phyloP scores from a whole-genome alignment of 768 basidiomycete species.

The Leccinum uliginosum region DNA sequence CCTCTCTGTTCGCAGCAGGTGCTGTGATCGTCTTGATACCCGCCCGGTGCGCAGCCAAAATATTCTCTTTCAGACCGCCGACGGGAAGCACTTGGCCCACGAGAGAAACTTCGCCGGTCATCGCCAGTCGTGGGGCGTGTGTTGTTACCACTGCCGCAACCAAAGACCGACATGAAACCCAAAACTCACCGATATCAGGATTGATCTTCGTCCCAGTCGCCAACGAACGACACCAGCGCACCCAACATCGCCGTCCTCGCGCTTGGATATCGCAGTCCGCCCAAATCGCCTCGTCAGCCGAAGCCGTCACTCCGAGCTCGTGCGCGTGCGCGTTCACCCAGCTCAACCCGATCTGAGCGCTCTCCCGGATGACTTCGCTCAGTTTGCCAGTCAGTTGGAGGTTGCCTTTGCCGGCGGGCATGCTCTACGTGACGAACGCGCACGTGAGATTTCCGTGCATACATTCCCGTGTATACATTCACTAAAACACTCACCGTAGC shows the following conservation, averaged over 20 bases:
- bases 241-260: conserved; percentile 92
- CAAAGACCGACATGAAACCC: background rate
- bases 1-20: conserved; percentile 83
- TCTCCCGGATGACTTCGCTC: conserved; percentile 96
- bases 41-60: conserved; percentile 93
- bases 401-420: conserved; percentile 94
- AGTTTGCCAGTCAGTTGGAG: conserved; percentile 95
- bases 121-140: conserved; percentile 54
- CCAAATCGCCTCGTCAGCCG: conserved; percentile 70
- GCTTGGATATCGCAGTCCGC: conserved; percentile 88
- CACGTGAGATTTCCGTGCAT: background rate
- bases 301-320: conserved; percentile 79
- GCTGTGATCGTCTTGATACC: conserved; percentile 91
- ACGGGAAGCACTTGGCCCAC: conserved; percentile 96
- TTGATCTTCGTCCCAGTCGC: conserved; percentile 81
- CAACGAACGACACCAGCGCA: conserved; percentile 86
- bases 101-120: conserved; percentile 98
- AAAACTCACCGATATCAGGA: conserved; percentile 78
- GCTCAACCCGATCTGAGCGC: conserved; percentile 89
- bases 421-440: conserved; percentile 49
- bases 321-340: conserved; percentile 92
- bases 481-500: conserved; percentile 60
- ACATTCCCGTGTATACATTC: too few species aligned
- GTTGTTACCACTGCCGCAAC: background rate
- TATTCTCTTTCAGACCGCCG: conserved; percentile 94